Base-by-base conservation (phyloP, 164 flowering plant species). In the Amborella trichopoda region DNA sequence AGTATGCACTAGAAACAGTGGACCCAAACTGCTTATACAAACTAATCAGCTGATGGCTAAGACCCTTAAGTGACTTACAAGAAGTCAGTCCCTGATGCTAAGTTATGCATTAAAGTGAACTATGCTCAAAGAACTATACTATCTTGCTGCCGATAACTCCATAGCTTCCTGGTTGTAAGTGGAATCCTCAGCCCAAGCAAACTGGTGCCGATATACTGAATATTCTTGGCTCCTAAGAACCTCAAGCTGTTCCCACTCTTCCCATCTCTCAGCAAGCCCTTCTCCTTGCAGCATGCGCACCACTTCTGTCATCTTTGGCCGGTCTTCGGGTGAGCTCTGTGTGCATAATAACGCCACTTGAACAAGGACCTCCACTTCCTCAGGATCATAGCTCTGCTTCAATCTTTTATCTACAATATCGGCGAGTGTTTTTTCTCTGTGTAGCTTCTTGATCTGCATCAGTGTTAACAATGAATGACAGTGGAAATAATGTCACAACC, bases 311-410 rank as follows among this genome's bases (percentile, higher is more conserved):
- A 88, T 88, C 32, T 51, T 73, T 14, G 97, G 97, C 19, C 97
- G 84, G 25, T 80, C 77, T 52, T 84, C 94, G 0, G 94, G 94
- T 24, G 68, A 67, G 65, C 70, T 62, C 53, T 88, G 97, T n/a
- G 91, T 81, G 78, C 97, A 88, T 6, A 88, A 73, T 56, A 88
- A 52, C 37, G 97, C 94, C 23, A 88, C 84, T 50, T 75, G 80
- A 16, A 88, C 57, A 5, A 84, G 55, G 6, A 63, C 70, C 63
- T 81, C 87, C 1, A 80, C 91, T 75, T 84, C 97, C 56, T 66
- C 68, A 6, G 64, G 60, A 50, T 76, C 73, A 46, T 77, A 80
- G 14, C 26, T 60, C 39, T 55, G 47, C 46, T 61, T 65, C 70
- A 84, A 49, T 55, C 75, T 77, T 47, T 64, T 44, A 50, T 88